phyloP scores from a whole-genome alignment of 768 basidiomycete species.

The Phanerochaete carnosa region DNA sequence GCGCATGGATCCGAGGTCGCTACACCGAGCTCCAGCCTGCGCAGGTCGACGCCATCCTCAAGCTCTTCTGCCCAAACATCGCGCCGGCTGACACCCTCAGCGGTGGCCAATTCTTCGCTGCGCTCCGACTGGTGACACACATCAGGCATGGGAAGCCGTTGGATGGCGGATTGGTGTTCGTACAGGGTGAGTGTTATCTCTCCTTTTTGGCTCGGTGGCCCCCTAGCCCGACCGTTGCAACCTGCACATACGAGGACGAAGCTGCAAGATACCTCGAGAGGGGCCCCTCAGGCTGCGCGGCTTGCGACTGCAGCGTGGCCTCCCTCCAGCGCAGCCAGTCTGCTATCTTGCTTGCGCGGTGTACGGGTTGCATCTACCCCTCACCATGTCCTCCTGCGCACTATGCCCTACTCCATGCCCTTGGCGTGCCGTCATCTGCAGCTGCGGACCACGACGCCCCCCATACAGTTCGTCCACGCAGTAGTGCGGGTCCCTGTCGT shows the following conservation, averaged over 20 bases:
- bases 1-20: slow-evolving; percentile 74
- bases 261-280: neutral
- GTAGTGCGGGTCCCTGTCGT: too few species aligned
- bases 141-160: slow-evolving; percentile 55
- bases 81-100: slow-evolving; percentile 49
- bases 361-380: neutral
- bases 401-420: neutral
- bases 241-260: neutral
- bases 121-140: slow-evolving; percentile 62
- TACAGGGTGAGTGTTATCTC: slow-evolving; percentile 54
- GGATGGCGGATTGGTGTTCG: slow-evolving; percentile 66
- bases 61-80: slow-evolving; percentile 57
- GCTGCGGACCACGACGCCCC: too few species aligned
- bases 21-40: slow-evolving; percentile 51
- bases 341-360: neutral
- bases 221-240: neutral
- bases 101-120: slow-evolving; percentile 77
- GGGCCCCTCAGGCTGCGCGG: neutral
- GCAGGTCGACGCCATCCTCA: slow-evolving; percentile 62
- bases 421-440: too few species aligned
- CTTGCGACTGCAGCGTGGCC: neutral
- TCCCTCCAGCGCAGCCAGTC: neutral
- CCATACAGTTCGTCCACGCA: too few species aligned
- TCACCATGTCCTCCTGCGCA: neutral
- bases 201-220: neutral